Evolutionary conservation across 2,329 filamentous ascomycete genomes (phyloP).

Genomic region (Trichoderma oligosporum): DNA sequence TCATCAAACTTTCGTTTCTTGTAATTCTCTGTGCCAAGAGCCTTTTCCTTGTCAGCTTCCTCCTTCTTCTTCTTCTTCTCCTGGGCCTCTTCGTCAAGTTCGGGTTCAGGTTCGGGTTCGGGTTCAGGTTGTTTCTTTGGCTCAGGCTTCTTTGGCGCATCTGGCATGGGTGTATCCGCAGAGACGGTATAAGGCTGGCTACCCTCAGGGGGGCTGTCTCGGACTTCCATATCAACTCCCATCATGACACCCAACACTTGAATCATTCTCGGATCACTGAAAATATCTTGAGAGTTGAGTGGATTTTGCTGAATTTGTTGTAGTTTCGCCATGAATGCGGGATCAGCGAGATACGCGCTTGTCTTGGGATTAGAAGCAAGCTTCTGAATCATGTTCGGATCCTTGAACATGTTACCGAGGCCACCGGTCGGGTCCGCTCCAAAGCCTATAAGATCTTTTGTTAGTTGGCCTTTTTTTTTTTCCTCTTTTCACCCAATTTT

Average conservation of each 20-base stretch:
- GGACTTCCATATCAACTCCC: constrained; percentile 79
- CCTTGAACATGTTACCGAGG: constrained; percentile 89
- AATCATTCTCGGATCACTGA: constrained; percentile 87
- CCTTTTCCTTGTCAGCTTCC: constrained; percentile 92
- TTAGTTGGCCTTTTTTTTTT: too few species aligned
- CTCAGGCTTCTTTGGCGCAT: constrained; percentile 49
- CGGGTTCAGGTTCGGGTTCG: constrained; percentile 59
- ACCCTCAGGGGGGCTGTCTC: constrained; percentile 36
- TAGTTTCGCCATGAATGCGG: constrained; percentile 85
- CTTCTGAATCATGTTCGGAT: constrained; percentile 85
- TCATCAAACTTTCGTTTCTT: constrained; percentile 98
- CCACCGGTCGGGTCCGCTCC: constrained; percentile 67
- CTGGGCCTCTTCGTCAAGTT: constrained; percentile 75
- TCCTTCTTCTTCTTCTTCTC: constrained; percentile 89
- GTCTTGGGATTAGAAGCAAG: constrained; percentile 95
- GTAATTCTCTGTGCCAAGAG: constrained; percentile 87
- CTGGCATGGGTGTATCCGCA: constrained; percentile 71
- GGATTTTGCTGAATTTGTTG: constrained; percentile 79
- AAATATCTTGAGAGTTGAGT: constrained; percentile 69
- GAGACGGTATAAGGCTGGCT: constrained; percentile 53
- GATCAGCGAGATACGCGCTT: constrained; percentile 71
- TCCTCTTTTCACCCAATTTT: too few species aligned
- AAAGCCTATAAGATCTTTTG: too few species aligned
- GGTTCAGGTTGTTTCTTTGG: constrained; percentile 53
- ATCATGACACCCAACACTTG: constrained; percentile 91